Conservation (phyloP, 1,139 yeast species). For the Pichiaceae sp. region DNA sequence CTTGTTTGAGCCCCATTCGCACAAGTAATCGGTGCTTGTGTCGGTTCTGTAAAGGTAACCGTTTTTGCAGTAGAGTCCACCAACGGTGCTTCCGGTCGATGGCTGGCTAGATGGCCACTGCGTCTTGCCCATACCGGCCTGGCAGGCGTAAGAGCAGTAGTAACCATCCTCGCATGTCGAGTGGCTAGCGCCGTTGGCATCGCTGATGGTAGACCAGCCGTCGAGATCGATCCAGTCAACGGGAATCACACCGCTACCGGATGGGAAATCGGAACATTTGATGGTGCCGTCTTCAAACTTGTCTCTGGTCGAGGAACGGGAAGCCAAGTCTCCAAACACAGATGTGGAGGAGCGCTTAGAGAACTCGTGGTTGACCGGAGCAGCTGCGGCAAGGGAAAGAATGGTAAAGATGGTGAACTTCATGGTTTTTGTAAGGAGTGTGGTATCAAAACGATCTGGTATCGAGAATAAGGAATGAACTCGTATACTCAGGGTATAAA, state of each 20-base stretch:
- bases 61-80: conserved; percentile 74
- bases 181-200: conserved; percentile 48
- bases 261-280: conserved; percentile 70
- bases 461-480: conserved; percentile 6
- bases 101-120: conserved; percentile 93
- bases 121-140: conserved; percentile 93
- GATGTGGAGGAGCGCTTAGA: not conserved
- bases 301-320: conserved; percentile 9
- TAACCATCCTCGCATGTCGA: conserved; percentile 78
- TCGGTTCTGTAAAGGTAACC: conserved; percentile 80
- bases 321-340: conserved; percentile 24
- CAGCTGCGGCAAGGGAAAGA: conserved; percentile 31
- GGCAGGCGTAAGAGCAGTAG: conserved; percentile 95
- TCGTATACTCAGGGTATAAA: not conserved
- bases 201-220: conserved; percentile 86
- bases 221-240: conserved; percentile 75
- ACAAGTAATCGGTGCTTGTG: conserved; percentile 51
- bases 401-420: conserved; percentile 18
- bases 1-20: conserved; percentile 74
- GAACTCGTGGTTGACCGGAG: conserved; percentile 29
- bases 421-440: conserved; percentile 13
- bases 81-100: conserved; percentile 76
- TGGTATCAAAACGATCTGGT: conserved; percentile 1
- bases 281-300: conserved; percentile 71
- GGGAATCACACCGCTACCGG: conserved; percentile 79